Evolutionary conservation across 495 filamentous ascomycete species (phyloP), one percentile per base, ranked within the genome.

Genomic region (Podospora fimiseda): DNA sequence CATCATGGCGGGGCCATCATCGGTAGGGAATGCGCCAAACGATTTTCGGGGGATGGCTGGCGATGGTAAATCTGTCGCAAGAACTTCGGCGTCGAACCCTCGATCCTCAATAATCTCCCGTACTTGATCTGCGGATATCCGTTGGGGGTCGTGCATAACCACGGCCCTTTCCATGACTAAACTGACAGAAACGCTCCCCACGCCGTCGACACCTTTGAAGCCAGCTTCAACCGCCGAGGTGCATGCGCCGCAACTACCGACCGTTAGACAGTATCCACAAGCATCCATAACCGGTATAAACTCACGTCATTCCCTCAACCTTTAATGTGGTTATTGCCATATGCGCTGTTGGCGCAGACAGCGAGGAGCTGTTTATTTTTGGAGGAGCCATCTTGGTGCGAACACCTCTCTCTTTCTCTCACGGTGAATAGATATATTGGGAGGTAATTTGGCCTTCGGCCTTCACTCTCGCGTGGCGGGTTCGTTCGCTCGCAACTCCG

Each of bases 91-190:
- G 61, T 93, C 94, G 71, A 99, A 99, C 1, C 93, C 93, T 23
- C 89, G 77, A 60, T 95, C 93, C 59, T 96, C 91, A 63, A 99
- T 93, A 21, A 88, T 86, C 50, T 95, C 88, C 54, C 80, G 79
- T 43, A 96, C 76, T 58, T 81, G 72, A 21, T 88, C 86, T 27
- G 89, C 79, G 5, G 88, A 70, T 36, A 96, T 73, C 51, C 78
- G 79, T 27, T 79, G 72, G 8, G 89, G 86, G 70, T 99, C 86
- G 69, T 99, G 93, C 63, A 87, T 81, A 5, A 96, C 76, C 6
- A 96, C 90, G 0, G 92, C 94, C 22, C 90, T 82, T 65, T 91
- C 88, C 83, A 96, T 93, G 23, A 93, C 86, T 57, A 97, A 70
- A 70, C 88, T 95, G 51, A 97, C 86, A 1, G 90, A 93, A 24